A percentile compares a stretch with the other conserved stretches of the same genome.
These are phyloP conservation scores for Sphagnurus paluster DNA, from an alignment of 1,284 basidiomycete genomes.

Conservation along the genomic window DNA sequence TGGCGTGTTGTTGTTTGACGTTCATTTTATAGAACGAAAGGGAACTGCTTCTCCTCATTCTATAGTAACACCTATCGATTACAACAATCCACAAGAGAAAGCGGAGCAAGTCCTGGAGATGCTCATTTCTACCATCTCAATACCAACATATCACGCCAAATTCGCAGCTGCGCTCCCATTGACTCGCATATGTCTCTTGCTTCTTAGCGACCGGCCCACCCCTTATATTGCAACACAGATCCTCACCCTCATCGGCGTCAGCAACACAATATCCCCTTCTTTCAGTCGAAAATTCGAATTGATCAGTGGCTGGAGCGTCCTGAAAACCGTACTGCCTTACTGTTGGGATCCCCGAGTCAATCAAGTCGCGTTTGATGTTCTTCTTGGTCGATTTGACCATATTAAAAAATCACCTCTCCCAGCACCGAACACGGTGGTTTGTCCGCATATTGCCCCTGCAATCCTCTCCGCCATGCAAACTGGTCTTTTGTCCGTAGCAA, in stretches of 20 bases:
- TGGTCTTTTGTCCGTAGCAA: constrained; percentile 38
- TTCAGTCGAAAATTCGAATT: constrained; percentile 77
- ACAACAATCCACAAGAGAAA: constrained; percentile 48
- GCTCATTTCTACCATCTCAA: constrained; percentile 57
- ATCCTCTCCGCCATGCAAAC: constrained; percentile 62
- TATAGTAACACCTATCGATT: constrained; percentile 53
- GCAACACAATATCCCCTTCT: constrained; percentile 51
- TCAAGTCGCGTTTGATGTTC: constrained; percentile 60
- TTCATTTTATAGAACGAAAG: constrained; percentile 23
- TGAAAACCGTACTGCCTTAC: constrained; percentile 63
- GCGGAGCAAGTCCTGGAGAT: constrained; percentile 62
- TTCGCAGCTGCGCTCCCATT: constrained; percentile 71
- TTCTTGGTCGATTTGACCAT: constrained; percentile 47
- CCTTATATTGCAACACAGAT: constrained; percentile 59
- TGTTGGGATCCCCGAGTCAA: constrained; percentile 71
- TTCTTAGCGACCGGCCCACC: constrained; percentile 70
- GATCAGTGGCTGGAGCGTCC: constrained; percentile 70
- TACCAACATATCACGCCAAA: constrained; percentile 53
- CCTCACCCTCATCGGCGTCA: constrained; percentile 58
- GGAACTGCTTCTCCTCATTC: constrained; percentile 54
- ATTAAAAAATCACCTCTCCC: constrained; percentile 19
- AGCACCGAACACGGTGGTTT: constrained; percentile 42
- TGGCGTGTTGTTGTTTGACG: constrained; percentile 1
- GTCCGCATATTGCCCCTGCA: constrained; percentile 66
- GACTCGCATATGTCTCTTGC: constrained; percentile 69